phyloP scores from a whole-genome alignment of 2,329 filamentous ascomycete species.

The Plectosphaerella cucumerina region DNA sequence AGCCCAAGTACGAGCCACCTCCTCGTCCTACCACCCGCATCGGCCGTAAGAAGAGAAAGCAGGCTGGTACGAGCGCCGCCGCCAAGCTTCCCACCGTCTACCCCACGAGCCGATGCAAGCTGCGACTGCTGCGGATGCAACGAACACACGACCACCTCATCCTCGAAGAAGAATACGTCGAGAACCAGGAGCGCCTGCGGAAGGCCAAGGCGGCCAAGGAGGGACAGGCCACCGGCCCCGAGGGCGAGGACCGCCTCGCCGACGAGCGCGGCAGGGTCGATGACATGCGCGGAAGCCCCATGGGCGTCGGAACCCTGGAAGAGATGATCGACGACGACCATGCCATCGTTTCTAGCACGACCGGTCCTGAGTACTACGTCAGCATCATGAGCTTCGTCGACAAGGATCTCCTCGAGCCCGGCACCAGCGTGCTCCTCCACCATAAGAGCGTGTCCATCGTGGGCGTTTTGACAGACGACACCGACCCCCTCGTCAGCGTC shows the following conservation, averaged over 20 bases:
- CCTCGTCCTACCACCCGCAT: conserved; percentile 95
- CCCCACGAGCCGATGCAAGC: conserved; percentile 95
- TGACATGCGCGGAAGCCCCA: conserved; percentile 96
- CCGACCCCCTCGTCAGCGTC: conserved; percentile 91
- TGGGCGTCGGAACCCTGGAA: conserved; percentile 96
- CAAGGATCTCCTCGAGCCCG: conserved; percentile 95
- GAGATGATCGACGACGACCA: conserved; percentile 99
- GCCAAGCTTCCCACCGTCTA: conserved; percentile 93
- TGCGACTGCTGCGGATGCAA: conserved; percentile 97
- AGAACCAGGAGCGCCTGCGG: conserved; percentile 94
- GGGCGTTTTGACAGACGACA: conserved; percentile 92
- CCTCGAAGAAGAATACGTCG: conserved; percentile 96
- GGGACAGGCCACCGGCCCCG: conserved; percentile 63
- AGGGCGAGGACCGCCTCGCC: conserved; percentile 81
- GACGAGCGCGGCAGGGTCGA: conserved; percentile 94
- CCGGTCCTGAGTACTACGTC: conserved; percentile 97
- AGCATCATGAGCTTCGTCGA: conserved; percentile 99
- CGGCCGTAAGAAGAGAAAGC: conserved; percentile 98
- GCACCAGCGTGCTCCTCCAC: conserved; percentile 89
- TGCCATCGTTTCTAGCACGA: conserved; percentile 95
- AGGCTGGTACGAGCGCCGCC: conserved; percentile 85
- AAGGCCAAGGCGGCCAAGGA: conserved; percentile 84
- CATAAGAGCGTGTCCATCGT: conserved; percentile 98
- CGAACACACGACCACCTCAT: conserved; percentile 95
- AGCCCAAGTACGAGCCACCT: conserved; percentile 99